These are phyloP conservation scores for Fusarium lyarnte DNA, from an alignment of 2,329 filamentous ascomycete species.

Conservation along the genomic window DNA sequence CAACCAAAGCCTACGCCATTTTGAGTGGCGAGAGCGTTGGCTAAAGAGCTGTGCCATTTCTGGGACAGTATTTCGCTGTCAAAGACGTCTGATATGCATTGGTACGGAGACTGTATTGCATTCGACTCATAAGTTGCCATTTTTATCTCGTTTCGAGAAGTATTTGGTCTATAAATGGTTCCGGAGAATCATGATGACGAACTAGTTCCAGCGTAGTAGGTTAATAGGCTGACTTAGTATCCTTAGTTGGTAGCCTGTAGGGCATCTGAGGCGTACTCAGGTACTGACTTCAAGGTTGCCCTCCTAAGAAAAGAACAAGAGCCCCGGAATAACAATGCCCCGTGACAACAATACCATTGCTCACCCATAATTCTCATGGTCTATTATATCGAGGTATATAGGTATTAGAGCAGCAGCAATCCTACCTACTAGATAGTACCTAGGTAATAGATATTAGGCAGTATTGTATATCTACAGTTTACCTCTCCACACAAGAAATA, in stretches of 20 bases:
- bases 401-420: too few relatives aligned
- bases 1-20: constrained; percentile 19
- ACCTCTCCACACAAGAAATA: background rate
- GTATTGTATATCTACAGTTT: background rate
- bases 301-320: background rate
- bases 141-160: background rate
- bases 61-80: constrained; percentile 8
- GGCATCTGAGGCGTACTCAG: too few relatives aligned
- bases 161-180: background rate
- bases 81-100: constrained; percentile 23
- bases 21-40: background rate
- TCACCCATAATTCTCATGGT: too few relatives aligned
- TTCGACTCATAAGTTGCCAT: background rate
- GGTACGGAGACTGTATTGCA: background rate
- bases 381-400: too few relatives aligned
- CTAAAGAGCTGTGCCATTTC: constrained; percentile 24
- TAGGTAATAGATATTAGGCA: background rate
- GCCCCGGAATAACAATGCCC: too few relatives aligned
- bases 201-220: too few relatives aligned
- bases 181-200: too few relatives aligned
- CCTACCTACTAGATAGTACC: too few relatives aligned
- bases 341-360: too few relatives aligned
- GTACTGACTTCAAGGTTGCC: too few relatives aligned
- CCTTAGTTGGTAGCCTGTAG: too few relatives aligned
- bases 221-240: too few relatives aligned